phyloP scores from a whole-genome alignment of 805 yeast genomes.

The Cyberlindnera bimundalis region DNA sequence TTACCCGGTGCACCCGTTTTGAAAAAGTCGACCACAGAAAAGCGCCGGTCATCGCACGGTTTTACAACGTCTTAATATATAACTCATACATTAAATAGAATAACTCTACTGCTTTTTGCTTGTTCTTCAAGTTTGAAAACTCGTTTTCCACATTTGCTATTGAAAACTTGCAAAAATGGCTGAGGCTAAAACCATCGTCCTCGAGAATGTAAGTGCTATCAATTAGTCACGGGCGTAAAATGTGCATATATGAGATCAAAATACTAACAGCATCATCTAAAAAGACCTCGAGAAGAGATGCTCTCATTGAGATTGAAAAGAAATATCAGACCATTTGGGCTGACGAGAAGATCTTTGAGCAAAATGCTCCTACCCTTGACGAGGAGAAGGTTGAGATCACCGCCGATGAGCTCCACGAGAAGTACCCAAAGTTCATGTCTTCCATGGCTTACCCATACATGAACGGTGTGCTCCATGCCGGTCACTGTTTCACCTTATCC shows the following conservation, averaged over 20 bases:
- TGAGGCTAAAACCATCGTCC: constrained; percentile 35
- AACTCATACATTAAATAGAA: too few species aligned
- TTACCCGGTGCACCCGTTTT: constrained; percentile 1
- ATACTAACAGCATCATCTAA: constrained; percentile 5
- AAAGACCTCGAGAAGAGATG: constrained; percentile 92
- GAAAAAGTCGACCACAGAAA: constrained; percentile 6
- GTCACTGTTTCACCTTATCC: constrained; percentile 92
- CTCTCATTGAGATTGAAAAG: constrained; percentile 82
- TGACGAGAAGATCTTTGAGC: constrained; percentile 80
- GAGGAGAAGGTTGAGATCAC: constrained; percentile 55
- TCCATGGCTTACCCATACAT: constrained; percentile 94
- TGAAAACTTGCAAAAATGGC: constrained; percentile 17
- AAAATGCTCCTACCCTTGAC: constrained; percentile 78
- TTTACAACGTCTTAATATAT: too few species aligned
- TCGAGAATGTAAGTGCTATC: constrained; percentile 37
- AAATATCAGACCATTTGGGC: constrained; percentile 86
- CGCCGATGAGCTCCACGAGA: constrained; percentile 67
- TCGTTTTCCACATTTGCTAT: constrained; percentile 2
- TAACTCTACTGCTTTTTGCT: background rate
- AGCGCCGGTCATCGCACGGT: constrained; percentile 1
- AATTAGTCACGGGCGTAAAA: too few species aligned
- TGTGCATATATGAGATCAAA: too few species aligned
- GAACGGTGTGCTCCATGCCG: constrained; percentile 98
- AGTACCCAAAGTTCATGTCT: constrained; percentile 82
- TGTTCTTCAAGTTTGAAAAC: background rate